Evolutionary conservation across 2,329 filamentous ascomycete species (phyloP), one percentile per base, ranked within the genome.

Genomic region (Paraphoma chrysanthemicola): DNA sequence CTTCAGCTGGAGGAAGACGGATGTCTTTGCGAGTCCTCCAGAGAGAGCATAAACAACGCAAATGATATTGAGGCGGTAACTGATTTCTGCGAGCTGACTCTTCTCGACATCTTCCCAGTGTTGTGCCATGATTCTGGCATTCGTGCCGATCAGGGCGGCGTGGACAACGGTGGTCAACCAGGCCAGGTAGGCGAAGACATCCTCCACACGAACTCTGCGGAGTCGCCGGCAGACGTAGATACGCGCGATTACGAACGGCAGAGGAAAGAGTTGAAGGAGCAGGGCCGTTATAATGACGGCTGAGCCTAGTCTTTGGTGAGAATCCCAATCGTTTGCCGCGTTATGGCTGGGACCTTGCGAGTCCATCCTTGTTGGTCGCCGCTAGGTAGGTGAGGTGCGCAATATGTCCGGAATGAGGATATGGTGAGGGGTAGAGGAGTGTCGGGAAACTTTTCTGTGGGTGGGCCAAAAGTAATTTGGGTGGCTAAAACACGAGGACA

Each of bases 1-100:
- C 43, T 62, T 62, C 3, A 62, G 17, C 28, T 64, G 59, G 11
- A 59, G 39, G 28, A 59, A 60, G 3, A 60, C 47, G 4, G 43
- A 30, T 2, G 44, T n/a, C 11, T 57, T 59, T 2, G 57, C 53
- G 10, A 62, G 52, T 1, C 51, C 49, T 8, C 53, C 51, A 7
- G 50, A 45, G 2, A 49, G 54, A 39, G 39, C 38, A 44, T 38
- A 54, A 12, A 18, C 8, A 18, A 44, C 23, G 42, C 12, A 44
- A 23, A 44, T 14, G 18, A 14, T 36, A 7, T 36, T 2, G 10
- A 36, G 33, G 10, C 9, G 9, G 9, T 36, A 23, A 23, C 23
- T 36, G 33, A 36, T 36, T 3, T 2, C 33, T 36, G 9, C 3
- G 33, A 3, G 9, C 10, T 36, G 9, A 14, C 33, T 36, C 3